Conservation (phyloP, 495 filamentous ascomycete species). For the Daldinia caldariorum region DNA sequence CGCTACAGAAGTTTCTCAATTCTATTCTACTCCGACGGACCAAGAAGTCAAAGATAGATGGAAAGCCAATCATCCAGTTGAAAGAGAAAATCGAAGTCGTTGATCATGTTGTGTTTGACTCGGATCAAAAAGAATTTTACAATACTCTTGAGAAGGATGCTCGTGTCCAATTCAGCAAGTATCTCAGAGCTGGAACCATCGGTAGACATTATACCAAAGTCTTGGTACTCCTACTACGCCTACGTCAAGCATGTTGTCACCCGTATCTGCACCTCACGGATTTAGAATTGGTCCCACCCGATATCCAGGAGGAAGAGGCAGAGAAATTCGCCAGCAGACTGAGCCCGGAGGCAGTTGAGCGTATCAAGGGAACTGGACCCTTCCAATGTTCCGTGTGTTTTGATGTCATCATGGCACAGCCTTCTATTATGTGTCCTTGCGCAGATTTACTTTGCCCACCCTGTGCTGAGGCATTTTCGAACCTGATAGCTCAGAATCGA, state of each 20-base stretch:
- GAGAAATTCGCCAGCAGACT: conserved; percentile 64
- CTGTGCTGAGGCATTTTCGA: conserved; percentile 77
- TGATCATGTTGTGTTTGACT: conserved; percentile 74
- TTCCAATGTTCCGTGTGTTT: conserved; percentile 82
- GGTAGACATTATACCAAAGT: conserved; percentile 84
- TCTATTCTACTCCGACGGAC: conserved; percentile 85
- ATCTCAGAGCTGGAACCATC: conserved; percentile 73
- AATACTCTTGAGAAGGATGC: conserved; percentile 71
- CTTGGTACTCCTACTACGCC: conserved; percentile 84
- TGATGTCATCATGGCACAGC: conserved; percentile 75
- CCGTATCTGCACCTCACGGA: conserved; percentile 68
- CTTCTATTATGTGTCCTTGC: conserved; percentile 84
- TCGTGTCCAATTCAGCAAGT: conserved; percentile 78
- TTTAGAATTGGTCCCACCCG: conserved; percentile 69
- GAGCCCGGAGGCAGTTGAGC: conserved; percentile 70
- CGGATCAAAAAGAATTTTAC: conserved; percentile 78
- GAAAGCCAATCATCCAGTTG: conserved; percentile 80
- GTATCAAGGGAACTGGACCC: conserved; percentile 67
- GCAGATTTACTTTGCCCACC: conserved; percentile 83
- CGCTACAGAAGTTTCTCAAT: conserved; percentile 80
- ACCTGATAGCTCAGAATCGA: conserved; percentile 63
- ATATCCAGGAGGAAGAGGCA: conserved; percentile 56
- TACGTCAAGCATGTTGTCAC: conserved; percentile 91
- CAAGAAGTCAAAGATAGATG: conserved; percentile 84
- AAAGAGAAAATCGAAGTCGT: conserved; percentile 74